phyloP scores from a whole-genome alignment of 345 rosid species.

The Gossypium herbaceum region DNA sequence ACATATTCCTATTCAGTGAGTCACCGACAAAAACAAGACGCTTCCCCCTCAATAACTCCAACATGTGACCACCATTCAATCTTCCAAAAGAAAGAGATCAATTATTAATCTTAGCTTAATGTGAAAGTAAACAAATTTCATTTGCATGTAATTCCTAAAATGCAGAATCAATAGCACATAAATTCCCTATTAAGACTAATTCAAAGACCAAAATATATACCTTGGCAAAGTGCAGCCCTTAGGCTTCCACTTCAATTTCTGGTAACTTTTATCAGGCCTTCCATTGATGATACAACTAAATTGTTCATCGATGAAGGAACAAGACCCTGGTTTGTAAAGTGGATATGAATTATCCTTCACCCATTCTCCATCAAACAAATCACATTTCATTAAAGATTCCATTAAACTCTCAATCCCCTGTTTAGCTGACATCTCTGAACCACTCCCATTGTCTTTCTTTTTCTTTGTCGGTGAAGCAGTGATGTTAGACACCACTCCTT shows the following conservation, averaged over 20 bases:
- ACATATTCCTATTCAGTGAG: constrained; percentile 91
- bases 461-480: constrained; percentile 31
- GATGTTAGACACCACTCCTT: constrained; percentile 34
- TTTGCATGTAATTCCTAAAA: not conserved
- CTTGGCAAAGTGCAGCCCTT: constrained; percentile 77
- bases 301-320: constrained; percentile 78
- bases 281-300: constrained; percentile 76
- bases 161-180: not conserved
- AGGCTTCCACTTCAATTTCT: constrained; percentile 89
- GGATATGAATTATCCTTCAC: constrained; percentile 87
- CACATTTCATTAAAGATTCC: constrained; percentile 54
- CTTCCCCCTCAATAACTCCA: constrained; percentile 79
- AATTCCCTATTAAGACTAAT: not conserved
- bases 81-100: constrained; percentile 25
- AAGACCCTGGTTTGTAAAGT: constrained; percentile 83
- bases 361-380: constrained; percentile 89
- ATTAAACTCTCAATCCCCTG: constrained; percentile 41
- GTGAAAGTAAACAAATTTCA: not conserved
- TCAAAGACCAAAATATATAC: constrained; percentile 24
- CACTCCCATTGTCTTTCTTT: constrained; percentile 32
- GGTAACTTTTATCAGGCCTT: constrained; percentile 72
- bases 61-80: constrained; percentile 57
- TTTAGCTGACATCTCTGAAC: constrained; percentile 25
- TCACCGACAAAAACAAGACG: constrained; percentile 89
- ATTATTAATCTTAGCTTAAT: not conserved